Conservation (phyloP, 805 yeast species). For the Vanderwaltozyma polyspora region DNA sequence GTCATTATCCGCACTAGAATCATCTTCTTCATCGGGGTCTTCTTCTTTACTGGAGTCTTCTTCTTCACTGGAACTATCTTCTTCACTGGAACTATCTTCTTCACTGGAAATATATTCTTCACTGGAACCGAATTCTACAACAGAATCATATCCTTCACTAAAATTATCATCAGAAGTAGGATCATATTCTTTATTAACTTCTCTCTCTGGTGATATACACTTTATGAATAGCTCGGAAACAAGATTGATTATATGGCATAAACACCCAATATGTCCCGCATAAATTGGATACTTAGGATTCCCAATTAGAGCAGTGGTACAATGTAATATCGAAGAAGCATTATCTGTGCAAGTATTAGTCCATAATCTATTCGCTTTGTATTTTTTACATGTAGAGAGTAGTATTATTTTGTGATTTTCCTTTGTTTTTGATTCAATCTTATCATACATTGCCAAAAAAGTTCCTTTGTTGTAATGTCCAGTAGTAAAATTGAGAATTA, state of each 20-base stretch:
- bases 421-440: background rate
- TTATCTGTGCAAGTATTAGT: background rate
- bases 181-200: too few relatives aligned
- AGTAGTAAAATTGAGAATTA: background rate
- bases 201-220: too few relatives aligned
- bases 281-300: background rate
- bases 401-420: background rate
- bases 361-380: background rate
- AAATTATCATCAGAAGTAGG: too few relatives aligned
- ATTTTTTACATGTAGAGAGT: background rate
- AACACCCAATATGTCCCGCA: background rate
- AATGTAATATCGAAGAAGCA: slow-evolving; percentile 1
- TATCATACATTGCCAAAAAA: background rate
- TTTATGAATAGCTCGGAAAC: too few relatives aligned
- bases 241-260: slow-evolving; percentile 1
- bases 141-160: too few relatives aligned
- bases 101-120: too few relatives aligned
- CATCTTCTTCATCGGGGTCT: too few relatives aligned
- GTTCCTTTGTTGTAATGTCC: background rate
- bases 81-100: background rate
- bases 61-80: background rate
- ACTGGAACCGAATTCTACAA: too few relatives aligned
- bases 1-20: too few relatives aligned
- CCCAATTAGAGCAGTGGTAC: background rate
- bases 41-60: too few relatives aligned